Evolutionary conservation across 2,329 filamentous ascomycete genomes (phyloP), one percentile per base, ranked within the genome.

Genomic region (Zymoseptoria tritici): DNA sequence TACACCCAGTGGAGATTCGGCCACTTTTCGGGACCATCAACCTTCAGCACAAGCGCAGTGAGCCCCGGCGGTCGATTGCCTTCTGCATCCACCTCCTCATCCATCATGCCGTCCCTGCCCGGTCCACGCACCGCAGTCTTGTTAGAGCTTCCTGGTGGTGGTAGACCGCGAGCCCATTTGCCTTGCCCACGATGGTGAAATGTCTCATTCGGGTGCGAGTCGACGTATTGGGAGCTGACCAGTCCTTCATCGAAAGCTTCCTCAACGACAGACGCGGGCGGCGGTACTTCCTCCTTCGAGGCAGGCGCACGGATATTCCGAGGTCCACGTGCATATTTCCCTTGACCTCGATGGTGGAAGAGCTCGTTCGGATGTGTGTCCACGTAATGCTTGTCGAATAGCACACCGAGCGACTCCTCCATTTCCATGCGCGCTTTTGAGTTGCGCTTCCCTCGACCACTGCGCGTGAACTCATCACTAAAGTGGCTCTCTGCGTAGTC

Each of bases 131-230:
- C 62, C 5, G 69, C 68, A 31, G 62, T 66, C 56, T 70, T 71
- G 49, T 67, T 68, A n/a, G 61, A 63, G 16, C 56, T 58, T 20
- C 62, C 63, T 2, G 65, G 56, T 9, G 67, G 67, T 19, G 69
- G 69, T 29, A 69, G 49, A 2, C 68, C 68, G 9, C 62, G 61
- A 51, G 68, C 69, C 68, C 68, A 71, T 8, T 67, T 66, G 11
- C 69, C 69, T 60, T 70, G 68, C 5, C 69, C 69, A 42, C 66
- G 64, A 57, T 71, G 69, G 50, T 70, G 63, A 54, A 71, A 71
- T 2, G 64, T 69, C 52, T 63, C 57, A 20, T 67, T 50, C 3
- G 68, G 68, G 51, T 70, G 69, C 22, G 64, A 61, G 9, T 68
- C 57, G 31, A 70, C 68, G 46, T 68, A 70, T 26, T 57, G 60